These are phyloP conservation scores for Clarireedia sp. DNA, from an alignment of 2,329 filamentous ascomycete species.

Conservation along the genomic window DNA sequence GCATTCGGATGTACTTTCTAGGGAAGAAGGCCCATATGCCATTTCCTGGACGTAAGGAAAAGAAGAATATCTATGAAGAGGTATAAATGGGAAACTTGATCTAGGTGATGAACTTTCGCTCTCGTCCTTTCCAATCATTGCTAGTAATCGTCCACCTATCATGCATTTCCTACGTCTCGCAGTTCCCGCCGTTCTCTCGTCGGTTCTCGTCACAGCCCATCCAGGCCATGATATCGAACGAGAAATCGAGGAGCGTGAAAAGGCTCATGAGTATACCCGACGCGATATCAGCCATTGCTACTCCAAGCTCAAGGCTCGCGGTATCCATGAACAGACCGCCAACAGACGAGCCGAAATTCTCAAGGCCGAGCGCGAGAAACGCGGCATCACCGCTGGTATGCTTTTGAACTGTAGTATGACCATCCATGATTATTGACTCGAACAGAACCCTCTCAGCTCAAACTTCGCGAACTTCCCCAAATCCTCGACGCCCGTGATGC, in stretches of 20 bases:
- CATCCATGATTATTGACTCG: no score
- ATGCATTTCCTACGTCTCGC: constrained; percentile 7
- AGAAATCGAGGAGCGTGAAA: constrained; percentile 1
- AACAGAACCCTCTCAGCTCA: constrained; percentile 12
- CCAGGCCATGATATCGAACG: constrained; percentile 2
- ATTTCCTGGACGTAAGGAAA: no score
- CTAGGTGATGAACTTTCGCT: no score
- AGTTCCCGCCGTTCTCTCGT: not conserved
- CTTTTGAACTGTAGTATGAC: no score
- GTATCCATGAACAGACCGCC: constrained; percentile 22
- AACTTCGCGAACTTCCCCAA: constrained; percentile 7
- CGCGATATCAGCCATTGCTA: constrained; percentile 9
- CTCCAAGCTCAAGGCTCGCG: constrained; percentile 30
- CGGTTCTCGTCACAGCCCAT: constrained; percentile 3
- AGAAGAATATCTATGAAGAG: no score
- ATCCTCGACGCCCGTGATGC: constrained; percentile 8
- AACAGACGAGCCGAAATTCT: constrained; percentile 11
- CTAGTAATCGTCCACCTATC: not conserved
- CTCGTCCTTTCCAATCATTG: no score
- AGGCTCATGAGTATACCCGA: not conserved
- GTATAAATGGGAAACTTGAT: no score
- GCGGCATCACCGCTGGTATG: constrained; percentile 9
- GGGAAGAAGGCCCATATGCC: not conserved
- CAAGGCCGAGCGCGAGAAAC: constrained; percentile 8
- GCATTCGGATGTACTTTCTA: not conserved